These are phyloP conservation scores for Thinopyrum obtusiflorum DNA, from an alignment of 202 grass and related monocot species.

Conservation along the genomic window DNA sequence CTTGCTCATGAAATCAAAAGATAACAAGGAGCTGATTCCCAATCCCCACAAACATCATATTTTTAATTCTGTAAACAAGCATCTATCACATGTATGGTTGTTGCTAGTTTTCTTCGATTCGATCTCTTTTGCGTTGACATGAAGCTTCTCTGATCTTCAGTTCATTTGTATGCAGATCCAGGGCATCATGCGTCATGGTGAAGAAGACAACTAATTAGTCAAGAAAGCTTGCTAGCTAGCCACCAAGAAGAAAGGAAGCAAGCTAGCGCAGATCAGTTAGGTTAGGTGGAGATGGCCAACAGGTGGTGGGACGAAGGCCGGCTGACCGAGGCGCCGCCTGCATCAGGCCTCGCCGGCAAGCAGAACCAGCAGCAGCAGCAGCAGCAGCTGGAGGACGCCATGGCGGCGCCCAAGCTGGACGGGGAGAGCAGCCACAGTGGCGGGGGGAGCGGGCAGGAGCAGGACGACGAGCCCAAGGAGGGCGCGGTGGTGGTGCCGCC, in stretches of 20 bases:
- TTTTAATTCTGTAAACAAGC: not conserved
- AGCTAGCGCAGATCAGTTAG: not conserved
- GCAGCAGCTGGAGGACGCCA: not conserved
- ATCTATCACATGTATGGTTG: not conserved
- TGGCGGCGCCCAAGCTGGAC: constrained; percentile 6
- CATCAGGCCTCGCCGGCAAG: constrained; percentile 4
- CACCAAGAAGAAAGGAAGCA: not conserved
- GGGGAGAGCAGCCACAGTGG: constrained; percentile 21
- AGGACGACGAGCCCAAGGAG: constrained; percentile 34
- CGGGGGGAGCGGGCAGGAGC: not conserved
- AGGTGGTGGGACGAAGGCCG: constrained; percentile 73
- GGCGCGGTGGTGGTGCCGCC: constrained; percentile 30
- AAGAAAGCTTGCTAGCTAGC: too few relatives aligned
- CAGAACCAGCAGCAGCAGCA: not conserved
- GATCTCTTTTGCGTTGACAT: too few relatives aligned
- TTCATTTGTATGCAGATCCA: not conserved
- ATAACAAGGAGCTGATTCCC: not conserved
- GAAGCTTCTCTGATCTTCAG: not conserved
- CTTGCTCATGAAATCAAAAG: not conserved
- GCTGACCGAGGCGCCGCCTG: constrained; percentile 34
- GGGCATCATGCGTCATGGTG: too few relatives aligned
- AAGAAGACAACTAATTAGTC: not conserved
- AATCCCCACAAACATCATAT: too few relatives aligned
- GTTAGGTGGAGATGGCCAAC: constrained; percentile 52
- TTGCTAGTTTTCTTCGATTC: too few relatives aligned